Conservation (phyloP, 164 flowering plant genomes). For the Piper longum region DNA sequence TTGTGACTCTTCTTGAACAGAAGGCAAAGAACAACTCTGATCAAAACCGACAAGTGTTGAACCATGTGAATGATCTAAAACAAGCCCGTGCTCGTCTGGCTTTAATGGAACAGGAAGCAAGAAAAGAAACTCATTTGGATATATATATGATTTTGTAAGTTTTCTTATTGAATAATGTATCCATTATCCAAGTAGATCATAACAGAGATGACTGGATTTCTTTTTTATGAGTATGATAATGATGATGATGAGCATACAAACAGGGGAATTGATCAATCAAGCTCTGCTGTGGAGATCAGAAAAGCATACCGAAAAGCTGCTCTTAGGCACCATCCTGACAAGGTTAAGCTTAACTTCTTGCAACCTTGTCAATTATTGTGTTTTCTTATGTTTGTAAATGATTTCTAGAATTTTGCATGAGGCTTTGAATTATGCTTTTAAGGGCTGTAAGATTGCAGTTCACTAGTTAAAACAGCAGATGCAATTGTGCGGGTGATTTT, state of each 20-base stretch:
- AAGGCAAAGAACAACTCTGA: constrained; percentile 23
- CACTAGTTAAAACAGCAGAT: neutral
- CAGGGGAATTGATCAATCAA: constrained; percentile 73
- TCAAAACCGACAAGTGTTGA: constrained; percentile 18
- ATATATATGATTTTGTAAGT: constrained; percentile 84
- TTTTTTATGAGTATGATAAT: neutral
- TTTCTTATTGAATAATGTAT: neutral
- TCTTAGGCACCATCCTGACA: constrained; percentile 90
- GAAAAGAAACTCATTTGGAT: constrained; percentile 50
- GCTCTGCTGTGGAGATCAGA: constrained; percentile 23
- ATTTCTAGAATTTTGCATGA: neutral
- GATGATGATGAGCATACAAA: neutral
- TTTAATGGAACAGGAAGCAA: constrained; percentile 48
- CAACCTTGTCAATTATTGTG: neutral
- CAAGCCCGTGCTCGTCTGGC: constrained; percentile 44
- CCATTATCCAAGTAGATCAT: neutral
- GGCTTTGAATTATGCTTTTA: neutral
- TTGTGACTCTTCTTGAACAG: constrained; percentile 45
- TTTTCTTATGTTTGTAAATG: neutral
- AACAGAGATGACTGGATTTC: too few relatives aligned
- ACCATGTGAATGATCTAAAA: constrained; percentile 32
- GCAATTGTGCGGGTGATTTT: neutral
- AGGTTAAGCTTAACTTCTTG: constrained; percentile 26
- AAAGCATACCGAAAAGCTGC: constrained; percentile 90
- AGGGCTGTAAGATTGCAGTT: neutral